phyloP scores from a whole-genome alignment of 345 rosid genomes.

The Brassica incana region DNA sequence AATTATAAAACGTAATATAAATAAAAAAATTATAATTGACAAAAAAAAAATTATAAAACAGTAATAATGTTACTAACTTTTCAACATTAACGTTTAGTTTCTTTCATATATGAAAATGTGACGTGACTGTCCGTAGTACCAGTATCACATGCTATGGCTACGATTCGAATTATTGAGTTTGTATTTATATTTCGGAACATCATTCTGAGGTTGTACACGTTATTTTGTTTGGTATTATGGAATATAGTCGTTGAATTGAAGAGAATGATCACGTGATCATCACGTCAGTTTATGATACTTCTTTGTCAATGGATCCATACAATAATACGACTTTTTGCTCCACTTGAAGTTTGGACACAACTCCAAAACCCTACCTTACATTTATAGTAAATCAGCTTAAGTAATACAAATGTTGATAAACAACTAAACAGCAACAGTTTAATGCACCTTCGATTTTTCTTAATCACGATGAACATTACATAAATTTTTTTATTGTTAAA shows the following conservation, averaged over 20 bases:
- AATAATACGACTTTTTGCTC: constrained; percentile 26
- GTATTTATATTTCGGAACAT: constrained; percentile 7
- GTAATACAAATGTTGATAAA: not conserved
- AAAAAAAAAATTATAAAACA: not conserved
- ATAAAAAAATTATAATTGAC: not conserved
- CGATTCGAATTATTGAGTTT: constrained; percentile 25
- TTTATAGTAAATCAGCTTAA: constrained; percentile 5
- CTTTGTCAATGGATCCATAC: constrained; percentile 29
- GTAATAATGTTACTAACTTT: constrained; percentile 16
- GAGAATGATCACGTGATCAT: constrained; percentile 33
- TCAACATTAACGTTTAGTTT: constrained; percentile 2
- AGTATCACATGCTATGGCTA: constrained; percentile 35
- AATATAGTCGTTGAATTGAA: constrained; percentile 9
- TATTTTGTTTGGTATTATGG: constrained; percentile 26
- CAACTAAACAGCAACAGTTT: not conserved
- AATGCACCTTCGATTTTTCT: not conserved
- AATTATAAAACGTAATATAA: not conserved
- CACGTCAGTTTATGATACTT: constrained; percentile 32
- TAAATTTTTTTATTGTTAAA: not conserved
- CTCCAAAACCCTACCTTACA: constrained; percentile 10
- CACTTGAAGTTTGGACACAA: constrained; percentile 27
- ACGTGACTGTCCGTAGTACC: constrained; percentile 36
- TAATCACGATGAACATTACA: not conserved
- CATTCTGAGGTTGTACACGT: constrained; percentile 33
- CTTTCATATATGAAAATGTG: constrained; percentile 25